Percentiles rank a stretch among this genome's conserved stretches.
phyloP scores from a whole-genome alignment of 805 yeast species.

The Candida dendrica region DNA sequence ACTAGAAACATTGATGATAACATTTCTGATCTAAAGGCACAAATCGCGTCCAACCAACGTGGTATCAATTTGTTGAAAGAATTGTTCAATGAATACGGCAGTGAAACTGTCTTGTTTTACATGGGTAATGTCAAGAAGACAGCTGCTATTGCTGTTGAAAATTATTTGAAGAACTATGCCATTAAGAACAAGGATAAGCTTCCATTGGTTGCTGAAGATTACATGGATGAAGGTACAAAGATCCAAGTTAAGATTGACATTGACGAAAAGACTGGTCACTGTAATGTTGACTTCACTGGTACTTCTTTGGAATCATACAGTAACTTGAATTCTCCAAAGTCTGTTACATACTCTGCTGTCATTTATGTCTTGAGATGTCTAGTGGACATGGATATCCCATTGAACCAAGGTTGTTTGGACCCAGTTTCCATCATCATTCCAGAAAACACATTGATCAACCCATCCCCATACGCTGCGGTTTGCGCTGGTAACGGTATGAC shows the following conservation, averaged over 20 bases:
- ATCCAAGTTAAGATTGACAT: constrained; percentile 37
- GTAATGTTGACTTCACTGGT: constrained; percentile 47
- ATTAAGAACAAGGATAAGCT: constrained; percentile 27
- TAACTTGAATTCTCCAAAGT: constrained; percentile 47
- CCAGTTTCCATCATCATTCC: constrained; percentile 35
- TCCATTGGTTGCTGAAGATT: constrained; percentile 37
- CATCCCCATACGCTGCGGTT: constrained; percentile 39
- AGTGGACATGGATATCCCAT: constrained; percentile 45
- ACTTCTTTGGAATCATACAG: constrained; percentile 46
- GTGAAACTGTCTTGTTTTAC: constrained; percentile 35
- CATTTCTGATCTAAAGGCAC: constrained; percentile 40
- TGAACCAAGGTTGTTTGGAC: constrained; percentile 48
- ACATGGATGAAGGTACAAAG: constrained; percentile 50
- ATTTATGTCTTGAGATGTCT: constrained; percentile 46
- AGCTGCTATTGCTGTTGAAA: constrained; percentile 41
- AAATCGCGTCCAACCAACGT: constrained; percentile 43
- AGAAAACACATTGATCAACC: constrained; percentile 26
- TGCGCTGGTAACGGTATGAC: constrained; percentile 49
- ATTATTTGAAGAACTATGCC: constrained; percentile 29
- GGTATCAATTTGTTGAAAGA: constrained; percentile 38
- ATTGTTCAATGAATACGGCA: constrained; percentile 36
- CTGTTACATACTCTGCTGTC: constrained; percentile 46
- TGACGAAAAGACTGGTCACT: constrained; percentile 28
- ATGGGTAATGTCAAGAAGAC: constrained; percentile 39
- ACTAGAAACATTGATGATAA: constrained; percentile 49